Conservation (phyloP, 192 early-diverging fungal species). For the Coemansia sp. region DNA sequence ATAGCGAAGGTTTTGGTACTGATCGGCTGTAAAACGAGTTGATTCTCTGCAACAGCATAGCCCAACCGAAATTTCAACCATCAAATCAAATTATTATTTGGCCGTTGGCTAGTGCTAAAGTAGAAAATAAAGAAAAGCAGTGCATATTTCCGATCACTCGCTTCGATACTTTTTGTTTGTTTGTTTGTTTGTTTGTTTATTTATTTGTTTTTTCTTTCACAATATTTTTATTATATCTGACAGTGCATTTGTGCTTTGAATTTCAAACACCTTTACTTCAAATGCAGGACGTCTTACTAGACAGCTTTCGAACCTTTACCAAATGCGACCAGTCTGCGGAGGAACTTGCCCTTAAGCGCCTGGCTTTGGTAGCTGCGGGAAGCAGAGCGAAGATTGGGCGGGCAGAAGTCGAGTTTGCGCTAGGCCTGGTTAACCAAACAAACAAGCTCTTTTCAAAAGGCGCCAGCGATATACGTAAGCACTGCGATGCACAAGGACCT, state of each 20-base stretch:
- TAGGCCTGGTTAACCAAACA: constrained; percentile 37
- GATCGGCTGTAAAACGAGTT: background rate
- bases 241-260: background rate
- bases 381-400: constrained; percentile 9
- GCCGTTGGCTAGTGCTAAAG: too few relatives aligned
- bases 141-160: background rate
- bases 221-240: background rate
- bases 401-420: constrained; percentile 39
- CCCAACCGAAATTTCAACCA: too few relatives aligned
- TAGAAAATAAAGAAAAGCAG: background rate
- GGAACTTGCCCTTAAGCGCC: constrained; percentile 24
- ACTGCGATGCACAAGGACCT: background rate
- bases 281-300: constrained; percentile 23
- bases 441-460: constrained; percentile 42
- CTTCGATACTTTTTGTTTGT: constrained; percentile 5
- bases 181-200: constrained; percentile 6
- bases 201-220: constrained; percentile 3
- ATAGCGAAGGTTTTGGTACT: background rate
- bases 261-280: background rate
- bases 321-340: constrained; percentile 33
- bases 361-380: background rate
- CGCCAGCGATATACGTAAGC: constrained; percentile 18
- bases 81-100: too few relatives aligned
- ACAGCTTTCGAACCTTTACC: constrained; percentile 17
- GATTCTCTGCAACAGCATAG: background rate